Base-by-base conservation (phyloP, 1,139 yeast genomes). In the Yamadazyma mexicana region DNA sequence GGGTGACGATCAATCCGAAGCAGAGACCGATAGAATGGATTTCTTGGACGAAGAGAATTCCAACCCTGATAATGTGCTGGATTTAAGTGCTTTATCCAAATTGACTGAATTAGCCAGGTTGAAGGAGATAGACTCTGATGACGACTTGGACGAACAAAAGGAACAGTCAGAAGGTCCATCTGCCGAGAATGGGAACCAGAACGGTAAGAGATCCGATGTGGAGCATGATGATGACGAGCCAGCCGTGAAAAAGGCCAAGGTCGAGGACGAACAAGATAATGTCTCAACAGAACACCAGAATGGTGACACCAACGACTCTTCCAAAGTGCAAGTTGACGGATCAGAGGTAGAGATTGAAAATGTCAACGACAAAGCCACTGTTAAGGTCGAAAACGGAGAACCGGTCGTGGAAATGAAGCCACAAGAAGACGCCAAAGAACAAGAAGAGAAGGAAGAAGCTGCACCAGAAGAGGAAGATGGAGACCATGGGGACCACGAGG, bases 21-120 rank as follows among this genome's bases (percentile, higher is more conserved):
- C 88, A 3, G 94, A 85, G 57, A 85, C 94, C 2, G 94, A 84
- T 54, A 79, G 76, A 48, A 79, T 84, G 83, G 87, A 80, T 51
- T 72, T 72, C 47, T 54, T 72, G 41, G 75, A 69, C 27, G 75
- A 69, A 40, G 72, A 65, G 31, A 56, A 54, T 41, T 44, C 57
- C 17, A 40, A 48, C 23, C 50, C 51, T 8, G 61, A 60, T 23
- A 55, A 54, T 29, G 64, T 52, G 4, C 66, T 70, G 46, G 77
- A 72, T 46, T 61, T 72, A 43, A 62, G 61, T 39, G 63, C 68
- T 2, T 59, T 72, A 37, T 64, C 72, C 2, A 60, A 65, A 40
- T 58, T 71, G 42, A 70, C 76, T 3, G 69, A 66, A 39, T 49
- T 69, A 45, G 73, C 77, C 10, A 58, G 76, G 56, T 52, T 66